Conservation (phyloP, 2,329 filamentous ascomycete species). For the Pleoardoris graminearum region DNA sequence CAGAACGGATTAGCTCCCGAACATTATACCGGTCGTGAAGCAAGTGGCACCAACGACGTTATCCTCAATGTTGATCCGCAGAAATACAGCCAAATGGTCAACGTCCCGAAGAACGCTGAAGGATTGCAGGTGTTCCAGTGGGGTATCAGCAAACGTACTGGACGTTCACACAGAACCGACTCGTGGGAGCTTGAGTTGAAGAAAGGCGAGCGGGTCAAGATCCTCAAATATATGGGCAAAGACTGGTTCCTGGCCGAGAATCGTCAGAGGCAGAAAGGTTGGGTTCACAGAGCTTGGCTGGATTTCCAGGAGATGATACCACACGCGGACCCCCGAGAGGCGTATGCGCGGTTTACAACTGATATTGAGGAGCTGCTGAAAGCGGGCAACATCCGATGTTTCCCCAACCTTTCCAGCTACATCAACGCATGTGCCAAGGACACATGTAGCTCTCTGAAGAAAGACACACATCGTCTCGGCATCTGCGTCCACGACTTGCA, state of each 20-base stretch:
- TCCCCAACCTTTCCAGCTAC: conserved; percentile 25
- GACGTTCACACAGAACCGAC: conserved; percentile 28
- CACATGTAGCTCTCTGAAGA: conserved; percentile 26
- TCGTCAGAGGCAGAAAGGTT: conserved; percentile 22
- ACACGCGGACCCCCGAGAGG: conserved; percentile 16
- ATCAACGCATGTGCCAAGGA: conserved; percentile 24
- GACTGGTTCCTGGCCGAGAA: conserved; percentile 29
- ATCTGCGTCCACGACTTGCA: conserved; percentile 37
- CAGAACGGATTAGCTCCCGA: not conserved
- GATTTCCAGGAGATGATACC: conserved; percentile 21
- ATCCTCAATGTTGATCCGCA: not conserved
- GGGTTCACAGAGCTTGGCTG: conserved; percentile 30
- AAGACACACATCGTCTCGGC: conserved; percentile 14
- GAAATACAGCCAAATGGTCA: not conserved
- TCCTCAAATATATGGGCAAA: conserved; percentile 26
- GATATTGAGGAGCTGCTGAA: conserved; percentile 22
- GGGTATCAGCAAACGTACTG: conserved; percentile 26
- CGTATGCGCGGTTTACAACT: conserved; percentile 22
- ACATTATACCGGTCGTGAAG: not conserved
- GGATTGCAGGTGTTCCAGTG: conserved; percentile 11
- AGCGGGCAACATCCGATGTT: conserved; percentile 21
- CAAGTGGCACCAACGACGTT: not conserved
- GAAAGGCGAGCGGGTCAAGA: conserved; percentile 28
- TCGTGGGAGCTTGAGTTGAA: conserved; percentile 29
- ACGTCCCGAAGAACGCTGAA: not conserved